Percentiles rank a stretch among this genome's conserved stretches.
Evolutionary conservation across 768 basidiomycete species (phyloP).

Genomic region (Albatrellus ellisii): DNA sequence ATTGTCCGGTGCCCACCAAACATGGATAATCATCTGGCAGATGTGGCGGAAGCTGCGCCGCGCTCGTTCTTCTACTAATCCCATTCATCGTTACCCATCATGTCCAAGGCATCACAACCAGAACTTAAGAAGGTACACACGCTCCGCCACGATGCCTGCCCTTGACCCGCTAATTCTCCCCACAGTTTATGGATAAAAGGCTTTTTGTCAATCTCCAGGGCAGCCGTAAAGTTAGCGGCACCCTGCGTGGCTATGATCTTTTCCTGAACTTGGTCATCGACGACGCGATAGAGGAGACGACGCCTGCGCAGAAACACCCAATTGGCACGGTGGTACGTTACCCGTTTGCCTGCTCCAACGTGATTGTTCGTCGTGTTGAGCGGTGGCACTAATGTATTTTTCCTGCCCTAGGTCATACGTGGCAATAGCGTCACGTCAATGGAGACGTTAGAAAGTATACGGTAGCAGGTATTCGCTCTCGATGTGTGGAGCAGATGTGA

Average conservation of each 20-base stretch:
- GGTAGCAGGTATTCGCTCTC: conserved; percentile 16
- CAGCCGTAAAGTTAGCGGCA: conserved; percentile 91
- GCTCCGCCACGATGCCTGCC: not conserved
- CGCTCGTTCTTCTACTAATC: not conserved
- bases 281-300: conserved; percentile 85
- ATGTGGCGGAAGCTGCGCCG: not conserved
- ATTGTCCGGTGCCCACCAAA: conserved; percentile 1
- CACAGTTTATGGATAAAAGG: conserved; percentile 97
- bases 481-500: not conserved
- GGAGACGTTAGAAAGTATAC: conserved; percentile 69
- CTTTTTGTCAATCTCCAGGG: conserved; percentile 90
- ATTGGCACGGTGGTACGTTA: conserved; percentile 82
- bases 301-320: conserved; percentile 78
- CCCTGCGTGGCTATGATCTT: conserved; percentile 92
- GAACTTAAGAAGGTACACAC: conserved; percentile 94
- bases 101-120: conserved; percentile 94
- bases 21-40: conserved; percentile 5
- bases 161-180: conserved; percentile 1
- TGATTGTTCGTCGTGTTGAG: conserved; percentile 5
- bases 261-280: conserved; percentile 98
- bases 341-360: not conserved
- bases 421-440: conserved; percentile 95
- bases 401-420: conserved; percentile 64
- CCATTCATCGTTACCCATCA: conserved; percentile 18
- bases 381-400: conserved; percentile 1